Evolutionary conservation across 257 asterid species (phyloP).

Genomic region (Solanum tacnaense): DNA sequence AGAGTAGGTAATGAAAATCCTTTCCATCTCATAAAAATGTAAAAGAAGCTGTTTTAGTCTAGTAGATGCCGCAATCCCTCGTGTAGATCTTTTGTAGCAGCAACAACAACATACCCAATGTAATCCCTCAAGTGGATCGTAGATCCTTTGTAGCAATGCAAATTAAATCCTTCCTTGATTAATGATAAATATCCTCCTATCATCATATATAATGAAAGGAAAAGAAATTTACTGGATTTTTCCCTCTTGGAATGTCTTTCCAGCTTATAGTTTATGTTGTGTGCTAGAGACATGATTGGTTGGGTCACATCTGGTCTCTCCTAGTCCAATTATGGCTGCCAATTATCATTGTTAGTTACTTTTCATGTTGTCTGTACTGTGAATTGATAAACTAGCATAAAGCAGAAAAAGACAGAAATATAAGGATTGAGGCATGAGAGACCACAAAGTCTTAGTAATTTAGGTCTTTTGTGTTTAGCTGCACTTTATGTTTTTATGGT

Average conservation of each 20-base stretch:
- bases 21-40: neutral
- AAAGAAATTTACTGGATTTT: neutral
- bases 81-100: neutral
- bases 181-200: neutral
- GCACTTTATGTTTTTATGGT: slow-evolving; percentile 21
- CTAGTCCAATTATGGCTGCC: neutral
- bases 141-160: neutral
- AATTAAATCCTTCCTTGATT: neutral
- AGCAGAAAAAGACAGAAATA: slow-evolving; percentile 3
- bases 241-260: neutral
- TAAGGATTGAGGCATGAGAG: slow-evolving; percentile 1
- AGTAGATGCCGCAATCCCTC: slow-evolving; percentile 2
- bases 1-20: slow-evolving; percentile 32
- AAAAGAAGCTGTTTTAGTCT: neutral
- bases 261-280: neutral
- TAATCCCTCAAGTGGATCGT: neutral
- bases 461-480: slow-evolving; percentile 10
- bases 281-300: neutral
- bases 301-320: neutral
- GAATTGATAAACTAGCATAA: neutral
- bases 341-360: neutral
- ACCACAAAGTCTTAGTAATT: slow-evolving; percentile 7
- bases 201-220: neutral
- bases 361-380: neutral
- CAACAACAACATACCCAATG: neutral